Evolutionary conservation across 1,284 basidiomycete species (phyloP), one percentile per base, ranked within the genome.

Genomic region (Sutorius eximius): DNA sequence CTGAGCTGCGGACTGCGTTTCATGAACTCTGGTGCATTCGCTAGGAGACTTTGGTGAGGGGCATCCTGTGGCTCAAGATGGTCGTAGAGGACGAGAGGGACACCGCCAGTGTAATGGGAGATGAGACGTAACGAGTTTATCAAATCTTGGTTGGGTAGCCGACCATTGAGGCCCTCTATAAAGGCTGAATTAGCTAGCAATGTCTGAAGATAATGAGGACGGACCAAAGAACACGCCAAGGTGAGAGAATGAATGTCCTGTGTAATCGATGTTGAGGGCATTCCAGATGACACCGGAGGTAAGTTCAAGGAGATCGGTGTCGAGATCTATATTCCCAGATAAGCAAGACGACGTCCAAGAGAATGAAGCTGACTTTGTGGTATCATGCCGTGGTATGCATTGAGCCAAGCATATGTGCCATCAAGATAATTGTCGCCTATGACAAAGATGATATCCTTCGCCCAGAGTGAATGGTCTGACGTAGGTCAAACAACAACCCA

Each of bases 91-190:
- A 87, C 71, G 2, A 91, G 82, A 0, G 91, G 87, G 4, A 93
- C 84, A 13, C 84, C 82, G 5, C 82, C 87, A 1, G 86, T 84
- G 65, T 83, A 83, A 33, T 81, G 80, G 3, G 92, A 79, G 45
- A 98, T 91, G 33, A 86, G 72, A 3, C 83, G 77, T 44, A 94
- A 80, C 0, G 93, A 89, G 70, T 97, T 97, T 62, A 98, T 73
- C 1, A 97, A 80, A 70, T 99, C 96, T 72, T 98, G 93, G 67
- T 99, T 99, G 0, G 97, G 95, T 43, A 98, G 75, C 30, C 94
- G 89, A 5, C 95, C 96, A 69, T 98, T 96, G 6, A 93, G 78
- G 8, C 96, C 97, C 80, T 99, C 96, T 96, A 64, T n/a, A 29
- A 6, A 7, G 10, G 41, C 50, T 10, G 10, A 12, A 30, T 52